A percentile compares a stretch with the other conserved stretches of the same genome.
Evolutionary conservation across 345 rosid species (phyloP).

Genomic region (Physaria fendleri): DNA sequence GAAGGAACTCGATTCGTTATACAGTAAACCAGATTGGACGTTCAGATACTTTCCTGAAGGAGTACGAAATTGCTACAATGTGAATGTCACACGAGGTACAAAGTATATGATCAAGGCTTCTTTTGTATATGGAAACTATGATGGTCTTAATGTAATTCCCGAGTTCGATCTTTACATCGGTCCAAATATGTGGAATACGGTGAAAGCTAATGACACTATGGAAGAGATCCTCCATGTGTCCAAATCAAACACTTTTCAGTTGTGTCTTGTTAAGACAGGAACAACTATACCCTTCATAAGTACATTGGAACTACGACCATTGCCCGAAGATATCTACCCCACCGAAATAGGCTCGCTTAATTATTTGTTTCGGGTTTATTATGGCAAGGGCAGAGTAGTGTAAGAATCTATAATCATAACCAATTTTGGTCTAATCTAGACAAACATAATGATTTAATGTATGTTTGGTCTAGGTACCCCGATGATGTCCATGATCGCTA

Average conservation of each 20-base stretch:
- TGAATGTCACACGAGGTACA: neutral
- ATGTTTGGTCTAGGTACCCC: neutral
- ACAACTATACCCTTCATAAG: slow-evolving; percentile 22
- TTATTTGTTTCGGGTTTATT: neutral
- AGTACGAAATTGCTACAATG: neutral
- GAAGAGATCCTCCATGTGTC: neutral
- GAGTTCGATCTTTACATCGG: neutral
- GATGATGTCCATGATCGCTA: neutral
- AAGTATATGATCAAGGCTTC: neutral
- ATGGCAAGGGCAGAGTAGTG: neutral
- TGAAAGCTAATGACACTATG: neutral
- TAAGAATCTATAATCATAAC: too few species aligned
- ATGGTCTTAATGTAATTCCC: neutral
- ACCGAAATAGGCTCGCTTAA: neutral
- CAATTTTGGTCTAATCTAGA: too few species aligned
- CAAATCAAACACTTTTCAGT: neutral
- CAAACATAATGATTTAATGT: neutral
- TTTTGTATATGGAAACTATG: neutral
- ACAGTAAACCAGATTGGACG: neutral
- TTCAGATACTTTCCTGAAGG: neutral
- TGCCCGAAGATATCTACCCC: neutral
- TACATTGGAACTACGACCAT: neutral
- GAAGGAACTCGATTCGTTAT: neutral
- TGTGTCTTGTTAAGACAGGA: slow-evolving; percentile 39
- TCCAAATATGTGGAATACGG: neutral